Evolutionary conservation across 306 rosid genomes (phyloP).

Genomic region (Fragaria vesca): DNA sequence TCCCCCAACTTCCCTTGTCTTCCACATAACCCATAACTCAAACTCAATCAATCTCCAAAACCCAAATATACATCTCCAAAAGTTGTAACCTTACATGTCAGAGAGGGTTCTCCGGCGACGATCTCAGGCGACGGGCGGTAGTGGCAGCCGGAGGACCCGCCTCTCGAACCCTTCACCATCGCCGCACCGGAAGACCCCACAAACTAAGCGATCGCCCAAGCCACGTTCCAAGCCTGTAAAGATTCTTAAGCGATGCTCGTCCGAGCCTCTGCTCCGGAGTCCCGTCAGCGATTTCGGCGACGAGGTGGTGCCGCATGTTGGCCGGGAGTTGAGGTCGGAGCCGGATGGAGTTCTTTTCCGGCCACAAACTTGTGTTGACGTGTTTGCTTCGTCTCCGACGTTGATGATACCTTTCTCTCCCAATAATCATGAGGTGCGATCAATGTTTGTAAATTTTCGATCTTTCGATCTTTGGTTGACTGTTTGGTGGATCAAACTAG

Average conservation of each 20-base stretch:
- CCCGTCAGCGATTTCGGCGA: slow-evolving; percentile 8
- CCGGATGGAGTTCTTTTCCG: slow-evolving; percentile 34
- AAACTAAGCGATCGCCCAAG: slow-evolving; percentile 24
- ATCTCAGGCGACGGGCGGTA: slow-evolving; percentile 17
- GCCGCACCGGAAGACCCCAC: slow-evolving; percentile 23
- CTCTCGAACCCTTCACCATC: slow-evolving; percentile 52
- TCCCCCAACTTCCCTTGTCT: background rate
- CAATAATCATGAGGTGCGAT: slow-evolving; percentile 23
- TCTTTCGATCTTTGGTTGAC: background rate
- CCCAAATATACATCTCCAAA: background rate
- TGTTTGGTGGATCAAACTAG: background rate
- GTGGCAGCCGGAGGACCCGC: slow-evolving; percentile 26
- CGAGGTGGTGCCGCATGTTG: background rate
- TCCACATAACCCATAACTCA: background rate
- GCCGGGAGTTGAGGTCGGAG: slow-evolving; percentile 10
- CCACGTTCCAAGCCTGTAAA: slow-evolving; percentile 33
- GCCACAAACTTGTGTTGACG: slow-evolving; percentile 42
- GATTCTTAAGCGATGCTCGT: slow-evolving; percentile 53
- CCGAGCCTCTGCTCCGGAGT: slow-evolving; percentile 52
- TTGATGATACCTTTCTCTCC: slow-evolving; percentile 46
- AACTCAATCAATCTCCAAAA: background rate
- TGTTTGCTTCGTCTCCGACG: slow-evolving; percentile 58
- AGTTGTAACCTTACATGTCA: slow-evolving; percentile 35
- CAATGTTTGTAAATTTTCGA: background rate
- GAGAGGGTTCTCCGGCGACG: slow-evolving; percentile 33